phyloP scores from a whole-genome alignment of 2,329 filamentous ascomycete genomes.

The Aureobasidium subglaciale region DNA sequence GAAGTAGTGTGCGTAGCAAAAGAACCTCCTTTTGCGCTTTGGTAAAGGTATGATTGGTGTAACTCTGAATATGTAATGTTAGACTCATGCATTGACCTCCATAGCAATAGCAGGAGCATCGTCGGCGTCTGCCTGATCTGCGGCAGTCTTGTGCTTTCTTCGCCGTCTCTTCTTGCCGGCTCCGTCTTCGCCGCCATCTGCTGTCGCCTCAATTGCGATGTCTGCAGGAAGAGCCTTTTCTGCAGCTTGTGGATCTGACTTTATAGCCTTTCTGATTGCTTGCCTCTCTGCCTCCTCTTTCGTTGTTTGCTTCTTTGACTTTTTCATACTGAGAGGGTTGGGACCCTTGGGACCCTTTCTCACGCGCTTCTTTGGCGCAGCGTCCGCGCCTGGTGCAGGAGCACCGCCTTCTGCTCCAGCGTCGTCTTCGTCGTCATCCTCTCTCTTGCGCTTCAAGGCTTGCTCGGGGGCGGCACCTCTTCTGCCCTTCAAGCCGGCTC shows the following conservation, averaged over 20 bases:
- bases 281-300: constrained; percentile 16
- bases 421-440: constrained; percentile 22
- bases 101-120: not conserved
- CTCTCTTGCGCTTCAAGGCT: constrained; percentile 27
- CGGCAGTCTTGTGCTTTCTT: constrained; percentile 22
- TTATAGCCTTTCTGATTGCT: constrained; percentile 20
- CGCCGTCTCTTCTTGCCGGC: constrained; percentile 23
- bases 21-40: not conserved
- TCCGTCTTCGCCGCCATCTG: constrained; percentile 16
- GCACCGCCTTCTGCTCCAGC: constrained; percentile 38
- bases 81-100: constrained; percentile 12
- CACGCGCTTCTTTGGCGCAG: constrained; percentile 46
- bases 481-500: constrained; percentile 51
- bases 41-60: constrained; percentile 11
- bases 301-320: constrained; percentile 48
- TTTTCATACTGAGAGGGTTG: constrained; percentile 66
- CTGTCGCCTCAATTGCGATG: not conserved
- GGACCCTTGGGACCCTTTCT: constrained; percentile 58
- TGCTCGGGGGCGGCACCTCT: constrained; percentile 19
- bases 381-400: constrained; percentile 29
- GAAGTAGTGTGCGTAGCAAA: not conserved
- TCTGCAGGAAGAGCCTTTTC: constrained; percentile 19
- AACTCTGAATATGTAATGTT: not conserved
- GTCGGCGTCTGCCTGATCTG: constrained; percentile 17
- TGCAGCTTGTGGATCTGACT: constrained; percentile 24